Conservation (phyloP, 2,329 filamentous ascomycete species). For the Scytalidium lignicola region DNA sequence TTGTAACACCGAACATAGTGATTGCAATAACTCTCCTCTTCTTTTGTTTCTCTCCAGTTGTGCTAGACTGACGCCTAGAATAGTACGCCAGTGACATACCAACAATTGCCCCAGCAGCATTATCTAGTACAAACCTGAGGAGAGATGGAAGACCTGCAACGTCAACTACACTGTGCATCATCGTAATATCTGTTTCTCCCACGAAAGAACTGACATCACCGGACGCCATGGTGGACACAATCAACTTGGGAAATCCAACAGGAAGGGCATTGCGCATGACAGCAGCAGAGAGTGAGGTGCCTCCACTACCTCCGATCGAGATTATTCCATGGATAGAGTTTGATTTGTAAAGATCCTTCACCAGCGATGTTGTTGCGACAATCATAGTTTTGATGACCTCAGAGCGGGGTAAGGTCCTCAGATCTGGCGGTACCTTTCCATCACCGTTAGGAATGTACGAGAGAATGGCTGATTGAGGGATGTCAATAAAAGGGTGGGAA, state of each 20-base stretch:
- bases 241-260: constrained; percentile 63
- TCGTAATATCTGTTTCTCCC: constrained; percentile 61
- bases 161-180: constrained; percentile 70
- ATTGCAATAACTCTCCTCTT: constrained; percentile 51
- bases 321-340: constrained; percentile 49
- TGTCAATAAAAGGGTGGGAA: constrained; percentile 40
- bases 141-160: constrained; percentile 61
- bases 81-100: constrained; percentile 51
- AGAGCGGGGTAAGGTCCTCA: constrained; percentile 40
- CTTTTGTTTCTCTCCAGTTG: neutral
- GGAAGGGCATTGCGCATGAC: constrained; percentile 58
- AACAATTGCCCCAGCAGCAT: constrained; percentile 56
- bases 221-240: constrained; percentile 65
- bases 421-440: constrained; percentile 18
- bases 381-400: constrained; percentile 55
- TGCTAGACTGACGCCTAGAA: constrained; percentile 8
- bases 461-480: constrained; percentile 39
- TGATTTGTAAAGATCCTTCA: constrained; percentile 34
- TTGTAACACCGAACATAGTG: constrained; percentile 74
- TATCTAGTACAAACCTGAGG: constrained; percentile 51
- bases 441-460: constrained; percentile 23
- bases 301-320: constrained; percentile 56
- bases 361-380: constrained; percentile 36
- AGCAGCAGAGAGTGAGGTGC: constrained; percentile 54
- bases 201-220: constrained; percentile 61